Evolutionary conservation across 306 rosid genomes (phyloP).

Genomic region (Dryas drummondii): DNA sequence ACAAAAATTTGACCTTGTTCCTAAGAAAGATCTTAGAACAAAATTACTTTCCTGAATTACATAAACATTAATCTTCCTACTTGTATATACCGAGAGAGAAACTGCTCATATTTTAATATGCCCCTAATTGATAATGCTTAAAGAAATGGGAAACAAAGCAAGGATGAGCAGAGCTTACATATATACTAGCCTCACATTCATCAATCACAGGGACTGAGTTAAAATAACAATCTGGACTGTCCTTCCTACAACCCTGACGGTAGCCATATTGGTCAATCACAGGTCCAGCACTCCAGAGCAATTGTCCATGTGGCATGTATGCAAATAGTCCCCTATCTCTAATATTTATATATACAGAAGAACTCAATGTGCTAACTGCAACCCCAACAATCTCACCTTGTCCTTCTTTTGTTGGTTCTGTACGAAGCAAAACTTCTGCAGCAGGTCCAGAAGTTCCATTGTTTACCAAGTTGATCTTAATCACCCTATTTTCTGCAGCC

Average conservation of each 20-base stretch:
- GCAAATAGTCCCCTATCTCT: conserved; percentile 68
- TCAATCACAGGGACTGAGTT: conserved; percentile 66
- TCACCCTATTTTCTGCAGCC: conserved; percentile 64
- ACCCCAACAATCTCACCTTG: conserved; percentile 56
- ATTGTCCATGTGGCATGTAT: conserved; percentile 38
- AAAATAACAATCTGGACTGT: conserved; percentile 53
- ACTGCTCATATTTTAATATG: not conserved
- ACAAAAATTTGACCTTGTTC: not conserved
- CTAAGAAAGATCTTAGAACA: not conserved
- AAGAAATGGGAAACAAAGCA: not conserved
- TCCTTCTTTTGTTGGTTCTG: conserved; percentile 41
- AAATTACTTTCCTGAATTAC: not conserved
- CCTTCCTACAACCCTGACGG: conserved; percentile 67
- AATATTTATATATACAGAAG: conserved; percentile 50
- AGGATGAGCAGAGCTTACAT: conserved; percentile 54
- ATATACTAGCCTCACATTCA: conserved; percentile 74
- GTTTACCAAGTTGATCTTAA: conserved; percentile 47
- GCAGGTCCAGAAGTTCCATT: conserved; percentile 38
- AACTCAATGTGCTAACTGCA: conserved; percentile 59
- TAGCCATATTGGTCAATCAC: conserved; percentile 61
- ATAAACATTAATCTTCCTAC: not conserved
- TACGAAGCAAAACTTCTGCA: conserved; percentile 47
- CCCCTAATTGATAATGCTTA: not conserved
- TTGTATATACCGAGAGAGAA: not conserved
- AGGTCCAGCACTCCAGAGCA: conserved; percentile 76